Conservation (phyloP, 225 moss, liverwort and hornwort genomes). For the Polytrichum formosum region DNA sequence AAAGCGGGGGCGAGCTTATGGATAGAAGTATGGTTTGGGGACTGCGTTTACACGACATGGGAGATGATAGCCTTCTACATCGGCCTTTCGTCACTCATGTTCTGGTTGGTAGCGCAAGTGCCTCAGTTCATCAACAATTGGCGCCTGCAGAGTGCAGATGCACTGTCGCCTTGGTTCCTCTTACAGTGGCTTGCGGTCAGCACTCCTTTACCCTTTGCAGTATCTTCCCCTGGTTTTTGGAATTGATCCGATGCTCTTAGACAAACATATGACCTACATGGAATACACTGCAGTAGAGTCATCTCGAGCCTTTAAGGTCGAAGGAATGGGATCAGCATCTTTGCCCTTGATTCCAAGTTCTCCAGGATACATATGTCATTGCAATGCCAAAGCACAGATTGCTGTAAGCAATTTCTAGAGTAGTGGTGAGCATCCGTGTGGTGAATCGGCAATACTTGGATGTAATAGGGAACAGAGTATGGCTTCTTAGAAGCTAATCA, state of each 20-base stretch:
- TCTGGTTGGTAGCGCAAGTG: constrained; percentile 87
- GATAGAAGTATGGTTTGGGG: constrained; percentile 78
- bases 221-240: too few species aligned
- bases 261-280: too few species aligned
- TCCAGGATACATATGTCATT: not conserved
- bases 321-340: not conserved
- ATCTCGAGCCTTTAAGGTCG: too few species aligned
- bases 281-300: too few species aligned
- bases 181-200: constrained; percentile 86
- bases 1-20: constrained; percentile 59
- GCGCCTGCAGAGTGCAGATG: constrained; percentile 73
- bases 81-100: constrained; percentile 75
- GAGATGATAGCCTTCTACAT: constrained; percentile 72
- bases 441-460: too few species aligned
- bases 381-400: not conserved
- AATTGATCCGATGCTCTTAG: too few species aligned
- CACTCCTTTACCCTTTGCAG: constrained; percentile 1
- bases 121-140: constrained; percentile 88
- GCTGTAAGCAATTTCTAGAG: too few species aligned
- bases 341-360: not conserved
- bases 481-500: too few species aligned
- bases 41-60: constrained; percentile 80
- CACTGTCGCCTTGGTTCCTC: constrained; percentile 93
- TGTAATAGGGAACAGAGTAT: too few species aligned
- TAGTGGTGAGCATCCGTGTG: too few species aligned